These are phyloP conservation scores for Usnea hakonensis DNA, from an alignment of 495 filamentous ascomycete species.

Conservation along the genomic window DNA sequence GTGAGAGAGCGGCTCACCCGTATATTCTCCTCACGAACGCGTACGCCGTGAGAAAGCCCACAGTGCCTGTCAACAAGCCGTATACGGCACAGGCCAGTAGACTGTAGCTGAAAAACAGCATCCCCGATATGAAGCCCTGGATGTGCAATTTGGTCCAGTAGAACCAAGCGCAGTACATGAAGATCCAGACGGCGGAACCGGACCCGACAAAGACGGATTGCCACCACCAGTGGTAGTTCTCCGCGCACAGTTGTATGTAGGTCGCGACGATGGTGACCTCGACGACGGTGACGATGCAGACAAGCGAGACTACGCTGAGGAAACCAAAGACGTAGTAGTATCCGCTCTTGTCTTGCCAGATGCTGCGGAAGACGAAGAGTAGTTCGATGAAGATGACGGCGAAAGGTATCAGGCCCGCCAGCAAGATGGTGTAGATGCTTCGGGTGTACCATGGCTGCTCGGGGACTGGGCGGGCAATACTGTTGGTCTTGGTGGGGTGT, in stretches of 20 bases:
- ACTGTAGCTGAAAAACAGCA: constrained; percentile 85
- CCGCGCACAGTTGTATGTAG: constrained; percentile 77
- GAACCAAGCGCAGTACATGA: constrained; percentile 80
- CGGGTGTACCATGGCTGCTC: constrained; percentile 72
- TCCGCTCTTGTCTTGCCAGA: constrained; percentile 89
- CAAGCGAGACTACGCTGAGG: constrained; percentile 64
- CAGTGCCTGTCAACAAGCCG: constrained; percentile 74
- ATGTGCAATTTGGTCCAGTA: constrained; percentile 78
- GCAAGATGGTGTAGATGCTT: constrained; percentile 51
- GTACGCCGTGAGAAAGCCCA: constrained; percentile 84
- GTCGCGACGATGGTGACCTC: constrained; percentile 87
- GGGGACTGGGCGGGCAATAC: constrained; percentile 68
- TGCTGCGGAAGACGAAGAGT: constrained; percentile 81
- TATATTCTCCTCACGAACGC: constrained; percentile 87
- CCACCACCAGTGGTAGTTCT: constrained; percentile 98
- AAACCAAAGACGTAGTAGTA: constrained; percentile 97
- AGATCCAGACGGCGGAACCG: constrained; percentile 76
- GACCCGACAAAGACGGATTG: constrained; percentile 80
- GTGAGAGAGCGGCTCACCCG: constrained; percentile 45
- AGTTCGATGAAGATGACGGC: constrained; percentile 92
- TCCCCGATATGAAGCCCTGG: constrained; percentile 66
- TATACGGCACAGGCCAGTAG: constrained; percentile 77
- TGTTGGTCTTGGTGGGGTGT: constrained; percentile 77
- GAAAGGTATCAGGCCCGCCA: constrained; percentile 83
- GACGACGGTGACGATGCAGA: constrained; percentile 70